Percentiles rank a stretch among this genome's conserved stretches.
Evolutionary conservation across 345 rosid species (phyloP).

Genomic region (Populus ilicifolia): DNA sequence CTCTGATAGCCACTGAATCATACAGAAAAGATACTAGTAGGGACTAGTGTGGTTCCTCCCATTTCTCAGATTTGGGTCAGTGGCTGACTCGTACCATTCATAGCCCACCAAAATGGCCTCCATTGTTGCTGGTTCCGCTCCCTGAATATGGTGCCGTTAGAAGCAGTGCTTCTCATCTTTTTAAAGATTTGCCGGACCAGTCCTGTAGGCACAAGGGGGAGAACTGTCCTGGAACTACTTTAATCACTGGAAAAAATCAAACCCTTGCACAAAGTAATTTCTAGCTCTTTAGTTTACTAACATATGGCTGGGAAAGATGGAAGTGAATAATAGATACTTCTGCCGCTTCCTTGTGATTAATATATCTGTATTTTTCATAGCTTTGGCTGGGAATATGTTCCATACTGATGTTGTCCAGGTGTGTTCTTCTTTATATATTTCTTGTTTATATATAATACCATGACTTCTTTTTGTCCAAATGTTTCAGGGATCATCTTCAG

Average conservation of each 20-base stretch:
- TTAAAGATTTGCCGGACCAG: slow-evolving; percentile 44
- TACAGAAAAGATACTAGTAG: too few species aligned
- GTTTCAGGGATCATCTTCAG: slow-evolving; percentile 62
- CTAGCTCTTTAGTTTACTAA: neutral
- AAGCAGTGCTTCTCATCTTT: slow-evolving; percentile 26
- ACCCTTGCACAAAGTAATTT: slow-evolving; percentile 62
- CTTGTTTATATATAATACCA: too few species aligned
- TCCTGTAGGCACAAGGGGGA: slow-evolving; percentile 58
- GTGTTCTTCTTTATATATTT: slow-evolving; percentile 17
- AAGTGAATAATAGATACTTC: too few species aligned
- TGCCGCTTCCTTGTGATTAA: neutral
- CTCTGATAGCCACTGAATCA: too few species aligned
- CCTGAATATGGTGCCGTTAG: slow-evolving; percentile 58
- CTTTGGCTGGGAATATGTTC: slow-evolving; percentile 49
- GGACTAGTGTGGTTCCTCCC: slow-evolving; percentile 41
- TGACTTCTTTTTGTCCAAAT: slow-evolving; percentile 8
- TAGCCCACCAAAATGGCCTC: slow-evolving; percentile 69
- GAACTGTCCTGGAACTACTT: slow-evolving; percentile 65
- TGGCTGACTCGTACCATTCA: slow-evolving; percentile 47
- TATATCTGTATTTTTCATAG: slow-evolving; percentile 32
- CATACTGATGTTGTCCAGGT: slow-evolving; percentile 27
- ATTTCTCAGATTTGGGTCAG: slow-evolving; percentile 48
- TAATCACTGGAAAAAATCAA: slow-evolving; percentile 65
- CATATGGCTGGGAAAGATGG: too few species aligned
- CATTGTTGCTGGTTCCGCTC: slow-evolving; percentile 60